Base-by-base conservation (phyloP, 2,329 filamentous ascomycete genomes). In the Gliomastix tumulicola region DNA sequence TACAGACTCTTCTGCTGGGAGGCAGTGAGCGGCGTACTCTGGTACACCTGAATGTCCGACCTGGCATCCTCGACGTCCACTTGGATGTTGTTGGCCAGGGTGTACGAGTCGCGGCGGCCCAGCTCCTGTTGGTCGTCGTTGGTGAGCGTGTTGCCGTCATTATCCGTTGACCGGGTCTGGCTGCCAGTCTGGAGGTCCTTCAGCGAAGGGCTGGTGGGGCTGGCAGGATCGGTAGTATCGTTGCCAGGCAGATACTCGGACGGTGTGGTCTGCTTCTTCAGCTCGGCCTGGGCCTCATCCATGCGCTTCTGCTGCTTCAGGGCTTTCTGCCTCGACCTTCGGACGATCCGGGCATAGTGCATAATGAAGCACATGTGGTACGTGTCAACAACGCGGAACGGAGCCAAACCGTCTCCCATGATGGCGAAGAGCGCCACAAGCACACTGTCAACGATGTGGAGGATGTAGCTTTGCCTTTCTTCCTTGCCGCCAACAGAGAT, bases 311-410 rank as follows among this genome's bases (percentile, higher is more conserved):
- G 25, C 10, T 28, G n/a, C n/a, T 13, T 13, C 17, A 7, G 25
- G 10, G 13, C 25, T 28, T 28, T 28, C 10, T 2, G 6, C 25
- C 17, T 69, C 53, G 46, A 65, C 49, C 56, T 69, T 35, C 56
- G 45, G 9, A 56, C 54, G 22, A 50, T 46, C 30, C 56, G 49
- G 3, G 56, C 49, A 39, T 88, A 90, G 43, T 81, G 82, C 0
- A 82, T 80, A 41, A 94, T 84, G 57, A 78, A 90, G 30, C 79
- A 74, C 84, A 92, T 89, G 57, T 92, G 87, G 55, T 94, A 94
- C 0, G 87, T 92, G 53, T 94, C 87, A 7, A 90, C 69, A 5
- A 74, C 75, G 22, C 87, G 78, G 56, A 90, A 94, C 0, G 87
- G 82, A 1, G 77, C 78, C 21, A 86, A 60, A 3, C 81, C 81